These are phyloP conservation scores for Plasmodium gonderi DNA, from an alignment of 169 alveolate genomes.

Conservation along the genomic window DNA sequence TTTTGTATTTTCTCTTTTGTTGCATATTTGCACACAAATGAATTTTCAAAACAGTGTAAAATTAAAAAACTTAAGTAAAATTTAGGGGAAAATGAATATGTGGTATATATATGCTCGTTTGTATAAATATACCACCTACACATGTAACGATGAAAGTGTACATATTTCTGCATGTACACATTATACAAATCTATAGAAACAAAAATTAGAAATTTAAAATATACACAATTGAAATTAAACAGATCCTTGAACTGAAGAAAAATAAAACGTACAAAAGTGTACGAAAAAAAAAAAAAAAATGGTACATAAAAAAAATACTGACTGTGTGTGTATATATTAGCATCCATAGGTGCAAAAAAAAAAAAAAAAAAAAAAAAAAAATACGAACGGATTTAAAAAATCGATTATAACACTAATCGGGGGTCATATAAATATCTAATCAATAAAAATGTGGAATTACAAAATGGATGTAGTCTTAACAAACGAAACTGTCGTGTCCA, in stretches of 20 bases:
- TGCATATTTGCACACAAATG: neutral
- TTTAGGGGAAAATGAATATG: neutral
- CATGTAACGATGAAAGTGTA: no score
- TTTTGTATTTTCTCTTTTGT: neutral
- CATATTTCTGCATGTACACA: neutral
- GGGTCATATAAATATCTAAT: neutral
- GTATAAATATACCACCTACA: no score
- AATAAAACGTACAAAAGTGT: no score
- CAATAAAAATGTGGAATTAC: neutral
- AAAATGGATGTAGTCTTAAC: constrained; percentile 32
- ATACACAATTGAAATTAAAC: no score
- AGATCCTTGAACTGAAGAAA: no score
- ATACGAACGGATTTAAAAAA: neutral
- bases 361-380: constrained; percentile 4
- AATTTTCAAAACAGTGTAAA: neutral
- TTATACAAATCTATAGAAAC: neutral
- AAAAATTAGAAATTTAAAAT: no score
- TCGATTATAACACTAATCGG: neutral
- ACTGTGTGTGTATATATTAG: no score
- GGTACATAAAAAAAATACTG: neutral
- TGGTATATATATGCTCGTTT: neutral
- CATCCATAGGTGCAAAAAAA: neutral
- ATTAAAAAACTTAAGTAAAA: neutral
- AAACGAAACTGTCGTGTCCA: constrained; percentile 61
- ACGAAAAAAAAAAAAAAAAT: neutral